A percentile compares a stretch with the other conserved stretches of the same genome.
Evolutionary conservation across 2,329 filamentous ascomycete genomes (phyloP).

Genomic region (Microcera coccophila): DNA sequence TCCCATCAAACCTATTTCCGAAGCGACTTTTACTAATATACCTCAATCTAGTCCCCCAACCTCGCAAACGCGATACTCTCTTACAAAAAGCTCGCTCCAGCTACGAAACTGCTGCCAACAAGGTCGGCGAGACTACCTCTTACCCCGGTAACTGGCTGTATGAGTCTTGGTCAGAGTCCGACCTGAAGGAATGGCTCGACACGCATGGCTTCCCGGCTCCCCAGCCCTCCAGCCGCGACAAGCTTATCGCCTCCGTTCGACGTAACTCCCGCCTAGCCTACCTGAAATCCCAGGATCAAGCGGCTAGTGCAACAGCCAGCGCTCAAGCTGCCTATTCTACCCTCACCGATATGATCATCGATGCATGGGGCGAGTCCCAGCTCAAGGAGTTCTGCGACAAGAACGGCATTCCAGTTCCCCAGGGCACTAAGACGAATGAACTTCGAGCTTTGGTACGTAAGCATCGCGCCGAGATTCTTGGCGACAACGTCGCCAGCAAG

Average conservation of each 20-base stretch:
- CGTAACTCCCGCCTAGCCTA: conserved; percentile 83
- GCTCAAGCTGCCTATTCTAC: conserved; percentile 68
- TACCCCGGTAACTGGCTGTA: conserved; percentile 98
- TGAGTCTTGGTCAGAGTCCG: conserved; percentile 84
- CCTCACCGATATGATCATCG: conserved; percentile 77
- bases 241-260: conserved; percentile 81
- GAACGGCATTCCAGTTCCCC: conserved; percentile 80
- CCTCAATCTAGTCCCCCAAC: conserved; percentile 62
- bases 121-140: conserved; percentile 67
- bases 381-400: conserved; percentile 92
- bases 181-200: conserved; percentile 91
- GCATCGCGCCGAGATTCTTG: conserved; percentile 69
- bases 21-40: background rate
- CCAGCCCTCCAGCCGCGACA: conserved; percentile 79
- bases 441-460: conserved; percentile 85
- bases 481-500: conserved; percentile 58
- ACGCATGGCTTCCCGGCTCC: conserved; percentile 80
- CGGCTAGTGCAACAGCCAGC: conserved; percentile 58
- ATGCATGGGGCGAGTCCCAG: conserved; percentile 83
- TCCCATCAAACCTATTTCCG: background rate
- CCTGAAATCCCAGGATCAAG: conserved; percentile 60
- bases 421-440: conserved; percentile 87
- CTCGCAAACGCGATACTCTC: conserved; percentile 77
- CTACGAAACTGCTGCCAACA: conserved; percentile 75
- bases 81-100: conserved; percentile 73